Evolutionary conservation across 148 eudicot genomes (phyloP), one percentile per base, ranked within the genome.

Genomic region (Pouteria glomerata): DNA sequence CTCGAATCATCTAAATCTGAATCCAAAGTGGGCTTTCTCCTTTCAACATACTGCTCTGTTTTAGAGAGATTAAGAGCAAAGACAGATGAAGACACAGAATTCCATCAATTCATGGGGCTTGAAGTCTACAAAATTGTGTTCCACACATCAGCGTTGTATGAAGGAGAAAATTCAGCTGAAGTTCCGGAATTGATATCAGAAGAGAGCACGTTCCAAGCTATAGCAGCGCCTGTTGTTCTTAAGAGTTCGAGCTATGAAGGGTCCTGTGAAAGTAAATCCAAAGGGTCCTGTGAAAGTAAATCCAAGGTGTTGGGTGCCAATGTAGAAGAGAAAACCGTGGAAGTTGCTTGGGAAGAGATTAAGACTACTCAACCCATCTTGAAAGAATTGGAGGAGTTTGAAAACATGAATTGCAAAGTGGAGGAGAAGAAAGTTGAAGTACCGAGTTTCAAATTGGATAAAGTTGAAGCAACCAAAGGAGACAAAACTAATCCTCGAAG

Each of bases 51-150:
- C 39, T 27, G 52, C 30, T 52, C 82, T 37, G 52, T 83, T 31
- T 37, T 59, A 21, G 85, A 86, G 75, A 83, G 76, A 2, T 48
- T 73, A 8, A 57, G 34, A 27, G 21, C 74, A 2, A 60, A 39
- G 10, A 77, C 44, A 39, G 82, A 59, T 29, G 39, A 75, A 41
- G 71, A 66, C 42, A 77, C 59, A 12, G 83, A 70, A 8, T 68
- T 72, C 48, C 50, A 45, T 11, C 27, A 18, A 1, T 63, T 82
- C 64, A 91, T 89, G 61, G 96, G 83, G 78, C 74, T 86, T 53
- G 89, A 89, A 35, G 72, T 83, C 52, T 93, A 80, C 79, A 86
- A 79, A 73, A 72, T 84, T 35, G 85, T 88, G 48, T 93, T 93
- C 42, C 89, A 84, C 58, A 48, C 78, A 13, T 66, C 84, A n/a